These are phyloP conservation scores for Talaromyces sp. DNA, from an alignment of 2,329 filamentous ascomycete species.

Conservation along the genomic window DNA sequence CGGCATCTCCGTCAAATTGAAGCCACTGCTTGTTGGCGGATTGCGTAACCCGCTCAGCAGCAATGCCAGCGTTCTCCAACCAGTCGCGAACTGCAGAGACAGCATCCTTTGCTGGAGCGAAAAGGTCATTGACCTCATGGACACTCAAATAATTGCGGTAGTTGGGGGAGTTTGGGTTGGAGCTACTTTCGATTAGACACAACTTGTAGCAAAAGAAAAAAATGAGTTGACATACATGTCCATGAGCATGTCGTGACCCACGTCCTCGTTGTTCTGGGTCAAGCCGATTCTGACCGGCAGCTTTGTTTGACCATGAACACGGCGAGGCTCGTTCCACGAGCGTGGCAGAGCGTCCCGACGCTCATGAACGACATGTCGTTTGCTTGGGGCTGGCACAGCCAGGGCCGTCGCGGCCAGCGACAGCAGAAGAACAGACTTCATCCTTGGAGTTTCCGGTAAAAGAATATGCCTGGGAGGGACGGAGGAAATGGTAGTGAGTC, in stretches of 20 bases:
- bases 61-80: conserved; percentile 22
- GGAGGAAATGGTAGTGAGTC: not conserved
- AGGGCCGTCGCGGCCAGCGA: conserved; percentile 15
- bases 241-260: conserved; percentile 25
- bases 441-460: conserved; percentile 7
- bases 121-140: conserved; percentile 29
- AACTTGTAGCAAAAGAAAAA: not conserved
- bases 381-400: conserved; percentile 17
- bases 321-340: conserved; percentile 22
- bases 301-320: conserved; percentile 15
- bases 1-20: conserved; percentile 32
- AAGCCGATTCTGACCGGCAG: conserved; percentile 15
- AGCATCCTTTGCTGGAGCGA: conserved; percentile 26
- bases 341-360: conserved; percentile 21
- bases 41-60: conserved; percentile 19
- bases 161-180: conserved; percentile 29
- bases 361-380: conserved; percentile 24
- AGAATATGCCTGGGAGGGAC: not conserved
- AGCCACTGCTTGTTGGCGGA: conserved; percentile 34
- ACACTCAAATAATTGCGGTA: conserved; percentile 29
- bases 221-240: conserved; percentile 19
- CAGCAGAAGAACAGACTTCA: conserved; percentile 21
- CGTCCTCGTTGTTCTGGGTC: conserved; percentile 21
- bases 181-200: conserved; percentile 15
- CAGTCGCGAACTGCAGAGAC: conserved; percentile 24